Base-by-base conservation (phyloP, 2,329 filamentous ascomycete species). In the Fusarium sp. region DNA sequence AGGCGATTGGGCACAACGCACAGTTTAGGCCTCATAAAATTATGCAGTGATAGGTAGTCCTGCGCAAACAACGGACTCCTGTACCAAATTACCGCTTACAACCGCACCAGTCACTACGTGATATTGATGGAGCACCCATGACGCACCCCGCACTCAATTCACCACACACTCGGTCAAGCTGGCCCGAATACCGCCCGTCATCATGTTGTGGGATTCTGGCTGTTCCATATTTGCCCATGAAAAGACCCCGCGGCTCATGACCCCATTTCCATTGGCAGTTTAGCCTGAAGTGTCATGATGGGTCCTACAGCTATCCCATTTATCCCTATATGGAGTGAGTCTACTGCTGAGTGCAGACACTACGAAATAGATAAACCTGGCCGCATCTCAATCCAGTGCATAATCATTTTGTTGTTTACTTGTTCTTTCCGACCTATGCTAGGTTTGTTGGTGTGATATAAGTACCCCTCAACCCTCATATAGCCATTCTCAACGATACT, bases 231-330 rank as follows among this genome's bases (percentile, higher is more conserved):
- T 65, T 48, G 36, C 26, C 28, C 28, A 56, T 45, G 57, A 38
- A 55, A 54, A 61, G 62, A 68, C 56, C 65, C 47, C 48, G 32
- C 68, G 72, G 68, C 56, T 66, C 56, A 59, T 58, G 72, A 62
- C 67, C 63, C 59, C 63, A 73, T 75, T 75, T 56, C 50, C 63
- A 75, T 70, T 69, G 57, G 60, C 48, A 74, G 68, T 73, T 77
- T 77, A 77, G 75, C 75, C 75, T 77, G 75, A 77, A 70, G 47
- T 70, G 74, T 77, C 74, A 72, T 72, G 73, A 75, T 77, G 75
- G 75, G 62, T 52, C 68, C 72, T 44, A 58, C 47, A 64, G 55
- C 56, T 74, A 54, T 73, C 62, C 57, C 72, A 77, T 77, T 77
- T 77, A 77, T 61, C 74, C 73, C 66, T 38, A 58, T 52, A 50